These are phyloP conservation scores for Eutrema heterophyllum DNA, from an alignment of 345 rosid genomes.

Conservation along the genomic window DNA sequence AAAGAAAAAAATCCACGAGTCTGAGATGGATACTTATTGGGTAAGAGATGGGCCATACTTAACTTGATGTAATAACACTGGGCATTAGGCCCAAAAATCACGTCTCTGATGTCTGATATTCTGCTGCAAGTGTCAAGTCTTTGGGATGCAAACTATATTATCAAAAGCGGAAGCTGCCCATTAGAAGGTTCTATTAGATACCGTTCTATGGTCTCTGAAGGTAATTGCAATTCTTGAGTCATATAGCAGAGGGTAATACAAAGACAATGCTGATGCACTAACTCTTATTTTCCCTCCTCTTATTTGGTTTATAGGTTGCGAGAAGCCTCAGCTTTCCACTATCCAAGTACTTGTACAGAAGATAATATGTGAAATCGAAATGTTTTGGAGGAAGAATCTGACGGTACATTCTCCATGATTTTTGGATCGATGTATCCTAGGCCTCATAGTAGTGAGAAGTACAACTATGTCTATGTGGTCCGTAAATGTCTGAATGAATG, in stretches of 20 bases:
- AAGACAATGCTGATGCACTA: not conserved
- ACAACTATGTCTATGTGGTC: too few relatives aligned
- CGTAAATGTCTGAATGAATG: not conserved
- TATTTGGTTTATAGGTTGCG: conserved; percentile 50
- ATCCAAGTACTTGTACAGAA: conserved; percentile 40
- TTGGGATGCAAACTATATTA: conserved; percentile 67
- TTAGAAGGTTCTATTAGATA: conserved; percentile 75
- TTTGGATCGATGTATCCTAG: too few relatives aligned
- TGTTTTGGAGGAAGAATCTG: not conserved
- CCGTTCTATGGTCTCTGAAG: conserved; percentile 67
- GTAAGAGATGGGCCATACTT: too few relatives aligned
- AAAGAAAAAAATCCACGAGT: too few relatives aligned
- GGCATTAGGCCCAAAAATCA: too few relatives aligned
- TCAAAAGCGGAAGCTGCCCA: conserved; percentile 75
- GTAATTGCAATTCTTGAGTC: not conserved
- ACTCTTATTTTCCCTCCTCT: not conserved
- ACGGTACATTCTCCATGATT: not conserved
- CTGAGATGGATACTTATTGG: too few relatives aligned
- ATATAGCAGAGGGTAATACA: not conserved
- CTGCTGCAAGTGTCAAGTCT: conserved; percentile 70
- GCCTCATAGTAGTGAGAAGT: too few relatives aligned
- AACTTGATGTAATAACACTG: too few relatives aligned
- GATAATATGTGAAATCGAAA: conserved; percentile 1
- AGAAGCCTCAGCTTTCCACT: conserved; percentile 69
- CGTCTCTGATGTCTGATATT: too few relatives aligned